Percentiles rank a stretch among this genome's conserved stretches.
phyloP scores from a whole-genome alignment of 2,329 filamentous ascomycete genomes.

The Lachnellula suecica region DNA sequence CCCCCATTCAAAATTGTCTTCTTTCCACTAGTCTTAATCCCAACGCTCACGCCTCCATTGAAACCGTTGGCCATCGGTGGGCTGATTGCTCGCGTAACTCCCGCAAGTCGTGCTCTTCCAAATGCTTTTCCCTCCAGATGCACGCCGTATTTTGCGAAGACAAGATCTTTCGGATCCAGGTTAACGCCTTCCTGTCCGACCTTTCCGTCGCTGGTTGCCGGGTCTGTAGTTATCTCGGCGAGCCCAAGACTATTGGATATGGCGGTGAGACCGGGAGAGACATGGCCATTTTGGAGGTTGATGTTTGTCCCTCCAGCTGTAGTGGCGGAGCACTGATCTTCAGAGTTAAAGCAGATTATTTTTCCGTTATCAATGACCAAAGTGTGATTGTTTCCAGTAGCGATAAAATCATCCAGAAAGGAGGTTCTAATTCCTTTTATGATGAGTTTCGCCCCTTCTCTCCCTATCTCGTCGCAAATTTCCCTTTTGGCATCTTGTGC shows the following conservation, averaged over 20 bases:
- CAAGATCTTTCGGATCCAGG: conserved; percentile 31
- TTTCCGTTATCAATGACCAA: conserved; percentile 42
- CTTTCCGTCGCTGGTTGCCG: conserved; percentile 46
- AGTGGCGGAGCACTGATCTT: conserved; percentile 33
- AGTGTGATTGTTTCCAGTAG: conserved; percentile 28
- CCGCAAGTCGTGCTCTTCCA: conserved; percentile 41
- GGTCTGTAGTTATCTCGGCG: conserved; percentile 46
- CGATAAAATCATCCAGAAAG: conserved; percentile 32
- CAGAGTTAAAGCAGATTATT: conserved; percentile 38
- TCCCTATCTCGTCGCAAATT: conserved; percentile 27
- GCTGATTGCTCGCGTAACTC: conserved; percentile 44
- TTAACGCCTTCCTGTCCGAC: conserved; percentile 30
- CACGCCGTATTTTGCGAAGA: conserved; percentile 41
- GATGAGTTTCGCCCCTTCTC: conserved; percentile 30
- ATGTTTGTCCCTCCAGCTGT: conserved; percentile 22
- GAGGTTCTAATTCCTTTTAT: conserved; percentile 39
- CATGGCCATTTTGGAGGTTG: conserved; percentile 44
- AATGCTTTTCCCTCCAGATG: conserved; percentile 42
- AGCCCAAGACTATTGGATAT: conserved; percentile 49
- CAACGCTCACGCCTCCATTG: conserved; percentile 42
- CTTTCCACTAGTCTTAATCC: conserved; percentile 38
- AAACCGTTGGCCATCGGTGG: conserved; percentile 36
- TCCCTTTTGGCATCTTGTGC: conserved; percentile 23
- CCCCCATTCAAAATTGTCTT: conserved; percentile 40
- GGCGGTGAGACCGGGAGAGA: conserved; percentile 49